Base-by-base conservation (phyloP, 2,329 filamentous ascomycete species). In the Fusarium globosum region DNA sequence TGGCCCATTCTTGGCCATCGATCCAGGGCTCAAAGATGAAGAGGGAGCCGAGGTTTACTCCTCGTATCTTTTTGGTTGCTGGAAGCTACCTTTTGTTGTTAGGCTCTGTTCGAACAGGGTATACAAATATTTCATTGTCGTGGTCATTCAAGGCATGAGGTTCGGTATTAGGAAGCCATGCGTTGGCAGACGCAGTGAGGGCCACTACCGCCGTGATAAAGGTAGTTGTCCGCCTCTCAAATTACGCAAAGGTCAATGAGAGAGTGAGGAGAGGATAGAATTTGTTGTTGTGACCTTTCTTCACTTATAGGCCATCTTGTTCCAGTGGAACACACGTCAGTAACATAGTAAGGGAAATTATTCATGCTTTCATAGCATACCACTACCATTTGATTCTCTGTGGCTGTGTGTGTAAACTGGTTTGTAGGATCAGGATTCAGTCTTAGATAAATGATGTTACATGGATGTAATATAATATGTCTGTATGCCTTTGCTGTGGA, bases 11-110 rank as follows among this genome's bases (percentile, higher is more conserved):
- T 35, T 79, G 75, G 21, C 73, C 71, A 51, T 83, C 83, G 76
- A 89, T 86, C 88, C 88, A 89, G 13, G 86, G 86, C 79, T 90
- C 88, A 39, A 85, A 80, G 60, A 89, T 77, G 74, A 89, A 88
- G 30, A 85, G 81, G 2, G 85, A 84, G 11, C 88, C 87, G 14
- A 89, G 79, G 75, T 89, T 89, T 63, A 89, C 88, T 38, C 88
- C 88, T 15, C 87, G 85, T 58, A 89, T 85, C 76, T 87, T 88
- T 59, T 38, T 59, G 6, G 51, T 65, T 2, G 56, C 65, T 4
- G 76, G 68, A 3, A 69, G 63, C 70, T 65, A 75, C 65, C 73
- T 45, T 51, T 73, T 74, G 12, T 64, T 38, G 16, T 59, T 59
- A 2, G 28, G 4, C 4, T 36, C 51, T 2, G 45, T 21, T n/a